These are phyloP conservation scores for Apiospora pterosperma DNA, from an alignment of 2,329 filamentous ascomycete species.

Conservation along the genomic window DNA sequence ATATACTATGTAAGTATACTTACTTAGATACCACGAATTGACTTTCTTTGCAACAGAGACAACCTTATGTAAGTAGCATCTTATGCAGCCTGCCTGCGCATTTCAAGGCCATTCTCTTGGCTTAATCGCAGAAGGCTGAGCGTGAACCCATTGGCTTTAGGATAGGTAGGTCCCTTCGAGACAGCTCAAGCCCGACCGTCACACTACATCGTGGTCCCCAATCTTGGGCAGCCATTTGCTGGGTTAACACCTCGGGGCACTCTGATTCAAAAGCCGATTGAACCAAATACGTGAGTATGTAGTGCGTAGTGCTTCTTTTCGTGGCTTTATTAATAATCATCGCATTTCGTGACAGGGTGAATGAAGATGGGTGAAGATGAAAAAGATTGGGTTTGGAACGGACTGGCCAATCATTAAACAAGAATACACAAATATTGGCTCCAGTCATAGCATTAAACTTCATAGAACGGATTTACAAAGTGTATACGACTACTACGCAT, in stretches of 20 bases:
- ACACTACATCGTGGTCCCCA: background rate
- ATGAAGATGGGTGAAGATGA: background rate
- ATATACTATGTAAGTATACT: background rate
- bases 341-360: background rate
- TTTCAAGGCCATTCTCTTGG: background rate
- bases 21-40: background rate
- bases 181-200: background rate
- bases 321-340: too few species aligned
- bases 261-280: background rate
- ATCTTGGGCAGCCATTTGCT: background rate
- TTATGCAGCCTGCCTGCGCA: background rate
- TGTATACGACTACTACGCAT: slow-evolving; percentile 27
- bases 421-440: background rate
- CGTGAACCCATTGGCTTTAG: background rate
- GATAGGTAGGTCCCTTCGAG: background rate
- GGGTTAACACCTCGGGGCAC: background rate
- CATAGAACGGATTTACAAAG: slow-evolving; percentile 30
- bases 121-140: background rate
- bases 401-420: slow-evolving; percentile 1
- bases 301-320: background rate
- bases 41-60: background rate
- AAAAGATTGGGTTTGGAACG: background rate
- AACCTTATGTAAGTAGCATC: background rate
- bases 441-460: slow-evolving; percentile 26
- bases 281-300: background rate